Conservation (phyloP, 441 rosid species). For the Biscutella laevigata region DNA sequence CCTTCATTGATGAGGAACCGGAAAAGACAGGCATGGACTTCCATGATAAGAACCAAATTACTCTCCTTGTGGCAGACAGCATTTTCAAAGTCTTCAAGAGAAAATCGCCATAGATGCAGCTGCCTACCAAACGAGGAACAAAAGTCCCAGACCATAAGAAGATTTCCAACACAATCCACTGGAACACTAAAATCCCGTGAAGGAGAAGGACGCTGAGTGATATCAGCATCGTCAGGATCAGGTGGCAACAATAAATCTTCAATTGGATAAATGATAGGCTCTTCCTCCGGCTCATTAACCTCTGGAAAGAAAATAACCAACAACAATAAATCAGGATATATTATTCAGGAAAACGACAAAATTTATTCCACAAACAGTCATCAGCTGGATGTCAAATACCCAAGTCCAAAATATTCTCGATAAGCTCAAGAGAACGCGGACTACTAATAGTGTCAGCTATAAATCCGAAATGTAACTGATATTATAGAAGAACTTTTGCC, state of each 20-base stretch:
- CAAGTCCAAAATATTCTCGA: background rate
- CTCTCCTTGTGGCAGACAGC: slow-evolving; percentile 76
- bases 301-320: slow-evolving; percentile 39
- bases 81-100: slow-evolving; percentile 88
- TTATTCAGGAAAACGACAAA: background rate
- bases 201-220: slow-evolving; percentile 69
- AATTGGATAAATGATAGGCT: slow-evolving; percentile 71
- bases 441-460: background rate
- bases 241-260: slow-evolving; percentile 80
- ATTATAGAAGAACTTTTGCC: background rate
- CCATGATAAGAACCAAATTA: slow-evolving; percentile 66
- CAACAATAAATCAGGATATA: slow-evolving; percentile 10
- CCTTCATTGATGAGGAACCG: slow-evolving; percentile 53
- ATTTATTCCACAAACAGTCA: background rate
- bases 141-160: slow-evolving; percentile 95
- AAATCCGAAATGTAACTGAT: background rate
- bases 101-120: slow-evolving; percentile 66
- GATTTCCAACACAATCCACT: slow-evolving; percentile 72
- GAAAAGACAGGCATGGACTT: slow-evolving; percentile 76
- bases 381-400: background rate
- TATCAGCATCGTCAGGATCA: slow-evolving; percentile 58
- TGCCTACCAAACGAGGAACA: slow-evolving; percentile 72
- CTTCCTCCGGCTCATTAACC: slow-evolving; percentile 29
- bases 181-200: slow-evolving; percentile 71
- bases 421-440: background rate